Base-by-base conservation (phyloP, 495 filamentous ascomycete genomes). In the Tuber brumale region DNA sequence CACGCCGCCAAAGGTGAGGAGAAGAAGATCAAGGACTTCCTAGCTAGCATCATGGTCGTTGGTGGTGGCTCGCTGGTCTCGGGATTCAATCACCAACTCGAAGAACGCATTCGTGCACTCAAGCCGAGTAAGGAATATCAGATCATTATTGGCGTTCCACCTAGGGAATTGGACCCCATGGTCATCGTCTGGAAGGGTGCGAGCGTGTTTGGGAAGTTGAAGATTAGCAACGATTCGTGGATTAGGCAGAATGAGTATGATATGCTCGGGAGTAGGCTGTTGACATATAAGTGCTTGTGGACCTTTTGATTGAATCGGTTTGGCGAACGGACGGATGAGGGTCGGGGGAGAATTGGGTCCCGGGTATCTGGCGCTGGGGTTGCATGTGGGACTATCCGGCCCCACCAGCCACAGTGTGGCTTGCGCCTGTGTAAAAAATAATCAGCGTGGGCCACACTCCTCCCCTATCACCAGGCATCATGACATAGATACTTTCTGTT, bases 111-210 rank as follows among this genome's bases (percentile, higher is more conserved):
- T 71, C 90, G 92, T 79, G 91, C 79, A 84, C 87, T 94, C 77
- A 94, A 80, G 46, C 76, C 74, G 9, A 76, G 71, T 16, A 81
- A 80, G 70, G 81, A 83, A 21, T 81, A 79, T 66, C 73, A 81
- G 41, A 78, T 99, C 77, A 87, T 98, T 80, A 93, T 98, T 71
- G 93, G 92, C 46, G 88, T 89, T 23, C 94, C 93, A 48, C 96
- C 95, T 2, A 85, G 95, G 77, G 95, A 99, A 80, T 89, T 99
- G 82, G 95, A 98, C 83, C 92, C 93, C 37, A 93, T 97, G 83
- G 94, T 97, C 9, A 92, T 98, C 44, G 91, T 92, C 10, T 99
- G 95, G 95, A 99, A 99, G 87, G 95, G 95, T 2, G 96, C 92
- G 5, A 97, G 94, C 81, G 93, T 99, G 42, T 99, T 97, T 87